These are phyloP conservation scores for Aspergillus brasiliensis DNA, from an alignment of 2,329 filamentous ascomycete genomes.

Conservation along the genomic window DNA sequence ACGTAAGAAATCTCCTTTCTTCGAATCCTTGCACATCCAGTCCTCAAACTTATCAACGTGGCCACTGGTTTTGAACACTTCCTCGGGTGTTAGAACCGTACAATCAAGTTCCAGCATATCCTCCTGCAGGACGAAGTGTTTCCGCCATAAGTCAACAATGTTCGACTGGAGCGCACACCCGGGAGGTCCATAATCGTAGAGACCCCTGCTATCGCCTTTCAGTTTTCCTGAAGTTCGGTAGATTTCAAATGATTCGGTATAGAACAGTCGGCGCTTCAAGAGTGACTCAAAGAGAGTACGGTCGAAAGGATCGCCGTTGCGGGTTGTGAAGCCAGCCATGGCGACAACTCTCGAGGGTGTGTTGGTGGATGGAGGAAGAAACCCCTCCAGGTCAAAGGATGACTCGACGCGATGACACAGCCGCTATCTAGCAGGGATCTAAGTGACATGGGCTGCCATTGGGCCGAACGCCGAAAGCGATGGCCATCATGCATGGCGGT, in stretches of 20 bases:
- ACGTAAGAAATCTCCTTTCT: conserved; percentile 93
- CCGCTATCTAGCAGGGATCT: too few species aligned
- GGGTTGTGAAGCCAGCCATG: too few species aligned
- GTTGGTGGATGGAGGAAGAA: too few species aligned
- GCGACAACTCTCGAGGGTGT: too few species aligned
- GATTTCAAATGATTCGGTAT: conserved; percentile 93
- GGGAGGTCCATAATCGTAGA: conserved; percentile 92
- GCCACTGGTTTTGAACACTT: conserved; percentile 91
- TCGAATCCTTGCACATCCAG: conserved; percentile 99
- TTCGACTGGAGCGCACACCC: conserved; percentile 85
- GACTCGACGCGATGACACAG: too few species aligned
- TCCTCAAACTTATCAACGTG: conserved; percentile 98
- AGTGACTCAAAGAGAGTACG: conserved; percentile 78
- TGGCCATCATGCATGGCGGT: too few species aligned
- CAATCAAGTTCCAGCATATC: conserved; percentile 96
- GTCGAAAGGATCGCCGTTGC: conserved; percentile 56
- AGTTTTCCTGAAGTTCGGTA: conserved; percentile 51
- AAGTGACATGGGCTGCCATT: too few species aligned
- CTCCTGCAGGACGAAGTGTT: conserved; percentile 90
- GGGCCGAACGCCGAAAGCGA: too few species aligned
- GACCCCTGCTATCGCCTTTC: conserved; percentile 73
- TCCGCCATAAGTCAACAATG: conserved; percentile 85
- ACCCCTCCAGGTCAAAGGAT: too few species aligned
- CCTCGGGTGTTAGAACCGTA: conserved; percentile 88
- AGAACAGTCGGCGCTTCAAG: conserved; percentile 86